Evolutionary conservation across 306 rosid genomes (phyloP), one percentile per base, ranked within the genome.

Genomic region (Cicer pinnatifidum): DNA sequence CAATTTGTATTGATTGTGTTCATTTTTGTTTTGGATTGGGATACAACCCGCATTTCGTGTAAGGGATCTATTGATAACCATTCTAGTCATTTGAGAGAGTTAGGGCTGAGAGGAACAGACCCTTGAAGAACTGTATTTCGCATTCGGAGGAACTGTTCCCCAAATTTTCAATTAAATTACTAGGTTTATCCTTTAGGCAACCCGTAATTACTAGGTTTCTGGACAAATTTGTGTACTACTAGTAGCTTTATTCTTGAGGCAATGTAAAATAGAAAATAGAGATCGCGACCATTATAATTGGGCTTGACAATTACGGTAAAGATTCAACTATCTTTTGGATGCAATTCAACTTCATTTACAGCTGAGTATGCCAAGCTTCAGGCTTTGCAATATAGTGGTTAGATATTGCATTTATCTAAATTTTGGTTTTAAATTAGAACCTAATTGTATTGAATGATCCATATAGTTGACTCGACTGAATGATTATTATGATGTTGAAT

Each of bases 231-330:
- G 9, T 10, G 48, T 44, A 44, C 48, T 9, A 8, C 3, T 44
- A 11, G 48, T 3, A 44, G 48, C 12, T 44, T 44, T 44, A 44
- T 44, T 44, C 12, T 44, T 44, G 12, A 44, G 48, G 7, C 7
- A 5, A 12, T 48, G 7, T 2, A 48, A 48, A 11, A 48, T 11
- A 48, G 6, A 48, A 48, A 48, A 12, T 48, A n/a, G 16, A 44
- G 56, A 7, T 67, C 56, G 6, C 13, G 13, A 67, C 41, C 71
- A 44, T 67, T 67, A 44, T 11, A 67, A 23, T 41, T 40, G 71
- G 38, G 19, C 11, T 50, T 67, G 71, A 20, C 56, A 44, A 47
- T 46, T 67, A 12, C 20, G 46, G 10, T 47, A 46, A 67, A 67
- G 1, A 20, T 45, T 23, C 41, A 44, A 45, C 28, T 67, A 20